Percentiles rank a stretch among this genome's conserved stretches.
These are phyloP conservation scores for Wickerhamiella vanderwaltii DNA, from an alignment of 805 yeast species.

Conservation along the genomic window DNA sequence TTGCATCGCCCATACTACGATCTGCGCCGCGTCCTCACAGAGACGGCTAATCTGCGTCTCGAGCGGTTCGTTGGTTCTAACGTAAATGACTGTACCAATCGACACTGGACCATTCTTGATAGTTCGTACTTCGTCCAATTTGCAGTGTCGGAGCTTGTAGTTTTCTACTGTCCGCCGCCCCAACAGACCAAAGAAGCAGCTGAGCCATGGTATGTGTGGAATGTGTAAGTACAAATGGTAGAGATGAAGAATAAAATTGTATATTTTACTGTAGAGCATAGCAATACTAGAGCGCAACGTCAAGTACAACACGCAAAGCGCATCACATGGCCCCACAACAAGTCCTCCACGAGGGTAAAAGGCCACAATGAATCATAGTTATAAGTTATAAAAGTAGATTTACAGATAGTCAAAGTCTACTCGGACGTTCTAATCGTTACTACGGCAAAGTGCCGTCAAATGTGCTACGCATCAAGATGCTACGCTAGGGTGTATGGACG, in stretches of 20 bases:
- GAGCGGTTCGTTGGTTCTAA: not conserved
- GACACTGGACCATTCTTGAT: not conserved
- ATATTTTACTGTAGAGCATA: no score
- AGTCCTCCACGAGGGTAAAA: no score
- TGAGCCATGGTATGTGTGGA: not conserved
- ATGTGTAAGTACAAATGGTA: not conserved
- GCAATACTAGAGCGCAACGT: no score
- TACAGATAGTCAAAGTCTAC: no score
- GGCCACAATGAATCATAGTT: no score
- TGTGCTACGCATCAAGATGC: no score
- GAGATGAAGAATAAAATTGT: not conserved
- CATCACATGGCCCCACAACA: no score
- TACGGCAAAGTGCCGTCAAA: no score
- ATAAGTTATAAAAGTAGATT: no score
- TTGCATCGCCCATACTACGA: conserved; percentile 3
- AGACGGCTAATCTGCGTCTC: not conserved
- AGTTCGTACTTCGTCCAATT: not conserved
- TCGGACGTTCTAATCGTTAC: no score
- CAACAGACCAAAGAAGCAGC: not conserved
- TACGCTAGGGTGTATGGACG: no score
- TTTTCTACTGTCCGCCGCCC: not conserved
- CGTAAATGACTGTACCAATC: not conserved
- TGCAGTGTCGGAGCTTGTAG: not conserved
- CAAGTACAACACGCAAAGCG: no score
- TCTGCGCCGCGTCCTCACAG: conserved; percentile 2